phyloP scores from a whole-genome alignment of 495 filamentous ascomycete species.

The Talaromyces stipitatus region DNA sequence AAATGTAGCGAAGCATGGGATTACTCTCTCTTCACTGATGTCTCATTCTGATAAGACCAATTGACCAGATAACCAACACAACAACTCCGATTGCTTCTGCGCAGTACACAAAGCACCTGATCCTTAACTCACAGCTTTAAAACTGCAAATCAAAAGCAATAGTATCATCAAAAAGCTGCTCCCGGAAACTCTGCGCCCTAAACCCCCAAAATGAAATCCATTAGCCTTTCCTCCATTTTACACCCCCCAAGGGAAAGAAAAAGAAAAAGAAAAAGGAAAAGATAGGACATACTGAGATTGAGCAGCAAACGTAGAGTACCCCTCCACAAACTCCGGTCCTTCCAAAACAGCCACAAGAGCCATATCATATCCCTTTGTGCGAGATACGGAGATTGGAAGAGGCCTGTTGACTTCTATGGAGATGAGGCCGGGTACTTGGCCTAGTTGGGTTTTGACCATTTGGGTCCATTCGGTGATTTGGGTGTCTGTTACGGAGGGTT shows the following conservation, averaged over 20 bases:
- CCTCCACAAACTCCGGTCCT: conserved; percentile 24
- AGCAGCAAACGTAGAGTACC: conserved; percentile 30
- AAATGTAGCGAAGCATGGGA: background rate
- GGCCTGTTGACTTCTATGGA: conserved; percentile 25
- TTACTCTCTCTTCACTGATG: too few species aligned
- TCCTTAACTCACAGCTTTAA: background rate
- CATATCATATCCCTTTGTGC: conserved; percentile 36
- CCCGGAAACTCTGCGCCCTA: conserved; percentile 33
- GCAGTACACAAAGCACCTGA: background rate
- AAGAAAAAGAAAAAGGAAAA: background rate
- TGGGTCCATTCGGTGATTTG: conserved; percentile 24
- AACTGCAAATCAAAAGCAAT: conserved; percentile 41
- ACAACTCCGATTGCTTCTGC: background rate
- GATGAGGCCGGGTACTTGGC: conserved; percentile 29
- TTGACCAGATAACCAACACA: too few species aligned
- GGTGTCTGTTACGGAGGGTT: conserved; percentile 22
- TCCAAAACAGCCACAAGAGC: conserved; percentile 36
- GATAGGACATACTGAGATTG: conserved; percentile 29
- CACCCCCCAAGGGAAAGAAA: background rate
- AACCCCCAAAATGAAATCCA: background rate
- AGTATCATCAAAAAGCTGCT: conserved; percentile 37
- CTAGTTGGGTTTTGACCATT: conserved; percentile 27
- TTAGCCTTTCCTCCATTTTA: background rate
- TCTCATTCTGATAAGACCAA: too few species aligned
- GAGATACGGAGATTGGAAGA: conserved; percentile 28